phyloP scores from a whole-genome alignment of 2,329 filamentous ascomycete species.

The Aspergillus ibericus region DNA sequence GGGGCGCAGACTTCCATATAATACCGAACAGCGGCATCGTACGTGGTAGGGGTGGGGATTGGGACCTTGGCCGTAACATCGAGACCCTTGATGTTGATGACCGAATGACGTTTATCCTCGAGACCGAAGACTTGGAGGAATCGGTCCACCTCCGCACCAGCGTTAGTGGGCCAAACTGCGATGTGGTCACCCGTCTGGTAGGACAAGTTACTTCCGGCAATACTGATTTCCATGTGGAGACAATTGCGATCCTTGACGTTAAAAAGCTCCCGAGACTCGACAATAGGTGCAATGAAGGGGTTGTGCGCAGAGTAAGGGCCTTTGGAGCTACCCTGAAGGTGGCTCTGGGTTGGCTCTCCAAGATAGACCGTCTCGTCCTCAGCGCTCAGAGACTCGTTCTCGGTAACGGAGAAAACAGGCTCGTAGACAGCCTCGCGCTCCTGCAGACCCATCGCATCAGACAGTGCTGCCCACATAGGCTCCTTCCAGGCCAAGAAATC shows the following conservation, averaged over 20 bases:
- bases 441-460: slow-evolving; percentile 80
- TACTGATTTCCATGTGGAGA: slow-evolving; percentile 91
- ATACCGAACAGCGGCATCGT: slow-evolving; percentile 88
- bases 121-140: slow-evolving; percentile 80
- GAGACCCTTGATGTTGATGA: slow-evolving; percentile 85
- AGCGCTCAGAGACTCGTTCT: slow-evolving; percentile 70
- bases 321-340: slow-evolving; percentile 79
- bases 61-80: slow-evolving; percentile 96
- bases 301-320: slow-evolving; percentile 96
- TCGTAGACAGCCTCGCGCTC: slow-evolving; percentile 97
- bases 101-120: slow-evolving; percentile 71
- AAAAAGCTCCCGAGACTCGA: slow-evolving; percentile 88
- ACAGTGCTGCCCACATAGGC: slow-evolving; percentile 90
- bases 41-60: slow-evolving; percentile 95
- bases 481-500: slow-evolving; percentile 99
- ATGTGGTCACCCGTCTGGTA: slow-evolving; percentile 98
- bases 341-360: slow-evolving; percentile 94
- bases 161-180: slow-evolving; percentile 94
- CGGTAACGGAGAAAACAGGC: slow-evolving; percentile 79
- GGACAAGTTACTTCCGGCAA: slow-evolving; percentile 81
- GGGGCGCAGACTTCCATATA: slow-evolving; percentile 96
- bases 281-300: slow-evolving; percentile 92
- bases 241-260: slow-evolving; percentile 88
- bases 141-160: slow-evolving; percentile 86
- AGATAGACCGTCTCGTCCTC: slow-evolving; percentile 84